These are phyloP conservation scores for Novymonas esmeraldas DNA, from an alignment of 208 protist genomes.

Conservation along the genomic window DNA sequence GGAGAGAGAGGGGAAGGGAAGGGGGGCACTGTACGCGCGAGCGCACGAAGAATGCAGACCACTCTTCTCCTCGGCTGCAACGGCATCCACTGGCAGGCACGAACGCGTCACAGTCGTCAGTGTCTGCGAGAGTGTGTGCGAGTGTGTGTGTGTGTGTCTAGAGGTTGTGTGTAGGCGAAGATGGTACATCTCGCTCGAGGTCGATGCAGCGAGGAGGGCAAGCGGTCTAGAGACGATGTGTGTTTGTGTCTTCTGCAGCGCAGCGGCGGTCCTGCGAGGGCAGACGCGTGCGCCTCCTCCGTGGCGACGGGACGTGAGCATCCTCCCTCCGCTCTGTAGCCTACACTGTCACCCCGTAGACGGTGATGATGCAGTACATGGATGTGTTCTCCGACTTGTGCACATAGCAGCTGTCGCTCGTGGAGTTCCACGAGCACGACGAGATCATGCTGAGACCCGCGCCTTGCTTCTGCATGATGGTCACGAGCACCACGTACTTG, in stretches of 20 bases:
- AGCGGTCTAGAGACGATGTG: too few species aligned
- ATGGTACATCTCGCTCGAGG: background rate
- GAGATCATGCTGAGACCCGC: constrained; percentile 85
- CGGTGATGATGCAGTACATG: constrained; percentile 85
- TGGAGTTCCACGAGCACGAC: constrained; percentile 89
- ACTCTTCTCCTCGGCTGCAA: too few species aligned
- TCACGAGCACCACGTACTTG: constrained; percentile 89
- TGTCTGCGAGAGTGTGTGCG: background rate
- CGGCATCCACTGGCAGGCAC: too few species aligned
- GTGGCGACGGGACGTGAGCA: too few species aligned
- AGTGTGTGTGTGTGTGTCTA: background rate
- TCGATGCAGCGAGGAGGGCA: too few species aligned
- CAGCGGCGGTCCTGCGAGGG: too few species aligned
- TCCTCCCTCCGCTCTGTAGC: background rate
- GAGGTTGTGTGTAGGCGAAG: background rate
- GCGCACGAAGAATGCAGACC: too few species aligned
- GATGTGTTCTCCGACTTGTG: constrained; percentile 79
- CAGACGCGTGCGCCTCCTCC: too few species aligned
- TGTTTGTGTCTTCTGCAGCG: too few species aligned
- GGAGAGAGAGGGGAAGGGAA: background rate
- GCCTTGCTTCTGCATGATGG: constrained; percentile 90
- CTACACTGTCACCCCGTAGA: constrained; percentile 83
- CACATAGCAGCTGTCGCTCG: constrained; percentile 87
- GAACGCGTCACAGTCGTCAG: background rate
- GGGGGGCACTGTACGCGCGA: background rate